These are phyloP conservation scores for Amaranthus palmeri DNA, from an alignment of 148 eudicot genomes.

Conservation along the genomic window DNA sequence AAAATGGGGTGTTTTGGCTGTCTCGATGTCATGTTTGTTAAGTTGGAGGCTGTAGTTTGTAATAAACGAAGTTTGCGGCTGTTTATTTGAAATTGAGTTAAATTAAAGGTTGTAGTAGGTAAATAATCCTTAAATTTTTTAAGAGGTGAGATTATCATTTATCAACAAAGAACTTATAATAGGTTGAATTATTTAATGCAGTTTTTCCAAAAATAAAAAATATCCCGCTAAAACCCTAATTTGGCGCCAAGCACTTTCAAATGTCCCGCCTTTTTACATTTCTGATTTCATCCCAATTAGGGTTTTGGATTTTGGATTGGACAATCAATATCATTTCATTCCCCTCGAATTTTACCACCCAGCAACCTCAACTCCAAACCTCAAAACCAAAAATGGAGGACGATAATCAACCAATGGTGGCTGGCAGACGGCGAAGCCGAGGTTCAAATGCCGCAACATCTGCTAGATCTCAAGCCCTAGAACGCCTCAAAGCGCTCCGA, in stretches of 20 bases:
- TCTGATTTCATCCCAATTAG: background rate
- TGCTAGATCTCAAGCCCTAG: constrained; percentile 59
- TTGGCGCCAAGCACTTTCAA: constrained; percentile 13
- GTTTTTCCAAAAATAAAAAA: too few species aligned
- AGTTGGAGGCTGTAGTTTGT: too few species aligned
- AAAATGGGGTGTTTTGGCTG: too few species aligned
- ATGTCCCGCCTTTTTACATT: constrained; percentile 13
- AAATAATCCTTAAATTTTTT: too few species aligned
- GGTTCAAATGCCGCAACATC: constrained; percentile 25
- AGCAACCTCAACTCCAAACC: background rate
- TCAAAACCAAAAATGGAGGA: constrained; percentile 25
- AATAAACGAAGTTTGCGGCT: too few species aligned
- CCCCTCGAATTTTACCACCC: background rate
- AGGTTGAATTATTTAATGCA: too few species aligned
- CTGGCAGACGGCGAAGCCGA: constrained; percentile 46
- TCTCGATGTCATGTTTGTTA: too few species aligned
- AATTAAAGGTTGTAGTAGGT: too few species aligned
- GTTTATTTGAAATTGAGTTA: too few species aligned
- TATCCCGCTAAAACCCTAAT: background rate
- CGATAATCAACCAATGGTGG: constrained; percentile 38
- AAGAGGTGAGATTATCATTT: too few species aligned
- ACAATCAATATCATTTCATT: background rate
- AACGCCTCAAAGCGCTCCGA: constrained; percentile 57
- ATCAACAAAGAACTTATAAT: too few species aligned
- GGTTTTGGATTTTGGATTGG: too few species aligned